Evolutionary conservation across 805 yeast genomes (phyloP).

Genomic region (Soucietia sequanensis): DNA sequence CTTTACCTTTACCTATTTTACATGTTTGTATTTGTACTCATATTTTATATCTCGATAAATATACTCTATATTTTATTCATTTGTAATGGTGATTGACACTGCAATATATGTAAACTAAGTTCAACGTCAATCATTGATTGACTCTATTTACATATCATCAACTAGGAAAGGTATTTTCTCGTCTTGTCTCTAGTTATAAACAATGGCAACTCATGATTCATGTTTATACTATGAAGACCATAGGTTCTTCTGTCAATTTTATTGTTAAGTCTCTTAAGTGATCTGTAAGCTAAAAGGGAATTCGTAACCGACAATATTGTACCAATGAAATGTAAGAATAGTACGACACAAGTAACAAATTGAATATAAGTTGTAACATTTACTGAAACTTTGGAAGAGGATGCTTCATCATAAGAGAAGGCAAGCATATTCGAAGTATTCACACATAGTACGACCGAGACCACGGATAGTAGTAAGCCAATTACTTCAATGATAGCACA

Average conservation of each 20-base stretch:
- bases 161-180: background rate
- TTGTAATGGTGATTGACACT: no score
- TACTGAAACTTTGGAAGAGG: constrained; percentile 12
- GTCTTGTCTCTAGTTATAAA: background rate
- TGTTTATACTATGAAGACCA: background rate
- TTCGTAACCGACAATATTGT: constrained; percentile 10
- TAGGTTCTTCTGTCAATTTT: constrained; percentile 14
- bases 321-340: constrained; percentile 15
- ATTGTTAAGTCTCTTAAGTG: constrained; percentile 20
- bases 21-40: constrained; percentile 4
- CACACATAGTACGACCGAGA: constrained; percentile 18
- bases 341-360: constrained; percentile 14
- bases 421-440: constrained; percentile 22
- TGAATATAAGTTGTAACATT: constrained; percentile 31
- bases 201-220: background rate
- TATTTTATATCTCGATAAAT: background rate
- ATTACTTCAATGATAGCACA: constrained; percentile 17
- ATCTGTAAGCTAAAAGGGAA: constrained; percentile 9
- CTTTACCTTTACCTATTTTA: background rate
- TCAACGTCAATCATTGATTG: no score
- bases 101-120: no score
- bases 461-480: constrained; percentile 16
- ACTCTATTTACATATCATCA: no score
- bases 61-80: no score
- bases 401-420: constrained; percentile 19